Conservation (phyloP, 495 filamentous ascomycete genomes). For the Xylaria curta region DNA sequence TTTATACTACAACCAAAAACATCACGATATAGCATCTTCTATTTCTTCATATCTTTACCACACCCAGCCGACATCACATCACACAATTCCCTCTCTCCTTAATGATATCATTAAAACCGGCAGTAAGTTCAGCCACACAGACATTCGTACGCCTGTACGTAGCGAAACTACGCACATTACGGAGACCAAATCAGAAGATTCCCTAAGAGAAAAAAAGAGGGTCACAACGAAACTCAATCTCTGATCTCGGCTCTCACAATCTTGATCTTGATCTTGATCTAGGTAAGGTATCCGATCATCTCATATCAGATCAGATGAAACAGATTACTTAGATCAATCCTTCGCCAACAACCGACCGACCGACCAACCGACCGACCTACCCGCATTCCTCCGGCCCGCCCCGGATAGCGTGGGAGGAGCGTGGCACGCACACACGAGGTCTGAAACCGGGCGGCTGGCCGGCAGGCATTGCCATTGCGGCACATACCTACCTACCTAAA, state of each 20-base stretch:
- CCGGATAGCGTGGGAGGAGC: background rate
- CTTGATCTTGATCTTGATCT: background rate
- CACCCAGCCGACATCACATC: background rate
- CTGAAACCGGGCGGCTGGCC: slow-evolving; percentile 2
- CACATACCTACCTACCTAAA: background rate
- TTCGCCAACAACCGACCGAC: background rate
- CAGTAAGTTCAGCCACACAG: background rate
- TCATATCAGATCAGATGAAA: background rate
- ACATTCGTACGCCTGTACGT: background rate
- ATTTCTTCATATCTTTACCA: background rate
- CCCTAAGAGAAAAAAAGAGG: no score
- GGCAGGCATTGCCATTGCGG: background rate
- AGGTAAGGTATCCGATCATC: background rate
- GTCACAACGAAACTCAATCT: background rate
- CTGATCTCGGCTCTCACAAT: no score
- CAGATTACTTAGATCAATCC: background rate
- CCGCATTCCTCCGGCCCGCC: slow-evolving; percentile 6
- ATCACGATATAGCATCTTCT: background rate
- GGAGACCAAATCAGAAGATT: background rate
- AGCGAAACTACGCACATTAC: background rate
- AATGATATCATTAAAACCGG: background rate
- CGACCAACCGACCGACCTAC: background rate
- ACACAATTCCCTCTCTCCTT: background rate
- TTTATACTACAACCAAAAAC: no score
- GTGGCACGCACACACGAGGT: background rate